These are phyloP conservation scores for Lumnitzera racemosa DNA, from an alignment of 345 rosid species.

Conservation along the genomic window DNA sequence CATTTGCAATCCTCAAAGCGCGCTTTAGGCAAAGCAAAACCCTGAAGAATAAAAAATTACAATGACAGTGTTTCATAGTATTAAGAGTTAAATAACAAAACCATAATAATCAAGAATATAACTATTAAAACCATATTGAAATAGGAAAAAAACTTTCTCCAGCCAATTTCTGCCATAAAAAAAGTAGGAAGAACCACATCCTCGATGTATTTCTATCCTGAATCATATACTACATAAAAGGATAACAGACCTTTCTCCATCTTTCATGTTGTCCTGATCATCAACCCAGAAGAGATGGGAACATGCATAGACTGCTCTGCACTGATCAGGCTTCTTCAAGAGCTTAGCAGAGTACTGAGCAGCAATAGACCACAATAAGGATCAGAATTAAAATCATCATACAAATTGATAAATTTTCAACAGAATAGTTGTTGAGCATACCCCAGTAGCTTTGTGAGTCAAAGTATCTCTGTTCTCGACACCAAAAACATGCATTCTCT, in stretches of 20 bases:
- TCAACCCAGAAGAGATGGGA: conserved; percentile 97
- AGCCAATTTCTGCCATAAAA: too few relatives aligned
- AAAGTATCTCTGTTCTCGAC: conserved; percentile 96
- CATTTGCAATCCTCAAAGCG: conserved; percentile 89
- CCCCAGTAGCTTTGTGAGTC: conserved; percentile 97
- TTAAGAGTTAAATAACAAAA: too few relatives aligned
- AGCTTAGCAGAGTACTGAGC: conserved; percentile 96
- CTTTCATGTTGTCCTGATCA: conserved; percentile 77
- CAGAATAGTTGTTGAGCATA: conserved; percentile 22
- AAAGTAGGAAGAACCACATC: neutral
- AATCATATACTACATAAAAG: neutral
- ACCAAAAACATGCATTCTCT: conserved; percentile 97
- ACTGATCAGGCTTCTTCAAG: conserved; percentile 96
- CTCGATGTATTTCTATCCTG: neutral
- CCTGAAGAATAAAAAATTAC: conserved; percentile 29
- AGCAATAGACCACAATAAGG: conserved; percentile 14
- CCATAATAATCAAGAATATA: too few relatives aligned
- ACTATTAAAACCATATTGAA: too few relatives aligned
- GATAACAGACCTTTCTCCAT: conserved; percentile 78
- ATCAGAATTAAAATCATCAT: conserved; percentile 5
- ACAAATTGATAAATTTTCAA: conserved; percentile 4
- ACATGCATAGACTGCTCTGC: conserved; percentile 94
- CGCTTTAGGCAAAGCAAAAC: conserved; percentile 90
- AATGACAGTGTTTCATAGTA: too few relatives aligned
- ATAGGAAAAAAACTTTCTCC: too few relatives aligned